phyloP scores from a whole-genome alignment of 805 yeast genomes.

The Starmerella vitae region DNA sequence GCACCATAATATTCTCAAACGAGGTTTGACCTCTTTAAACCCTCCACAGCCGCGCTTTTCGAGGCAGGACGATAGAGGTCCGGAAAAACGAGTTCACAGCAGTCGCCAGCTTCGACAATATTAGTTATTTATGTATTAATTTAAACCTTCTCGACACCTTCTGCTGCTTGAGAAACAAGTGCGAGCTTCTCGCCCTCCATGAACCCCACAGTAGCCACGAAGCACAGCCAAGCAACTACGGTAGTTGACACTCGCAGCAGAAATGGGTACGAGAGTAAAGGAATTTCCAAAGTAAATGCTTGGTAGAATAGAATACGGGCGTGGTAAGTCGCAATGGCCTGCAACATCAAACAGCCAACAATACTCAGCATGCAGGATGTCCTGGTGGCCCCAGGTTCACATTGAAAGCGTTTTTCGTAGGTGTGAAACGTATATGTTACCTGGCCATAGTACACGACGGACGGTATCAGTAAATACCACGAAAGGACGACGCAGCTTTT shows the following conservation, averaged over 20 bases:
- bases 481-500: not conserved
- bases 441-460: not conserved
- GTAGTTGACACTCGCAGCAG: not conserved
- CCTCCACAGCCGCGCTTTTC: not conserved
- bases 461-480: not conserved
- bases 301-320: not conserved
- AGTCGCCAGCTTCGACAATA: too few relatives aligned
- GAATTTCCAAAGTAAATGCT: not conserved
- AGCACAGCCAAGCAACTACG: conserved; percentile 3
- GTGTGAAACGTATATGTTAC: not conserved
- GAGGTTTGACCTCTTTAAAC: not conserved
- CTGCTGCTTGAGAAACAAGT: too few relatives aligned
- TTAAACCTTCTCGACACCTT: too few relatives aligned
- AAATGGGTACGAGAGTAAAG: not conserved
- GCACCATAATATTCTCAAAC: conserved; percentile 4
- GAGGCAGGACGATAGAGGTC: too few relatives aligned
- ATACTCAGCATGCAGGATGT: not conserved
- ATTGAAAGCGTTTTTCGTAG: not conserved
- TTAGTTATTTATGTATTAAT: too few relatives aligned
- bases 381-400: not conserved
- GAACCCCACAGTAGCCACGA: not conserved
- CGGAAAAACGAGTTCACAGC: too few relatives aligned
- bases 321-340: not conserved
- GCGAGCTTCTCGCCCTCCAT: conserved; percentile 5
- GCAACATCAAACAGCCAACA: not conserved